Percentiles rank a stretch among this genome's conserved stretches.
Evolutionary conservation across 2,329 filamentous ascomycete species (phyloP).

Genomic region (Zymoseptoria brevis): DNA sequence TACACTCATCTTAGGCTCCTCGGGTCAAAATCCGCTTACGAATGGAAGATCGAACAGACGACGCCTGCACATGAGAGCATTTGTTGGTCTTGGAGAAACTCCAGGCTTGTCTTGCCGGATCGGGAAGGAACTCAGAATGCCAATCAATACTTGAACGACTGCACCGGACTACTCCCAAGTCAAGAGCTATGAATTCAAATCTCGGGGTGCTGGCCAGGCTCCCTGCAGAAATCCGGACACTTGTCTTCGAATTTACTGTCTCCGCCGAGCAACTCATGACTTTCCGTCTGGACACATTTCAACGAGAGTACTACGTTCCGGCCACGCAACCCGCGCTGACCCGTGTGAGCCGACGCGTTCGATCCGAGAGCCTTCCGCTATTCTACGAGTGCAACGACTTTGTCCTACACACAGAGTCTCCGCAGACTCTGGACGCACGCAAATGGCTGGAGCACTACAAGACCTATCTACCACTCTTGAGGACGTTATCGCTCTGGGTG

Average conservation of each 20-base stretch:
- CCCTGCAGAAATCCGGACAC: constrained; percentile 15
- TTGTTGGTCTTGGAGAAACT: too few species aligned
- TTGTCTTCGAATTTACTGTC: constrained; percentile 20
- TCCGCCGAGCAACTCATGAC: constrained; percentile 21
- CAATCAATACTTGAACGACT: not conserved
- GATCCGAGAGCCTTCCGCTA: constrained; percentile 22
- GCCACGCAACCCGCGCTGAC: constrained; percentile 24
- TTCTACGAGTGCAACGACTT: constrained; percentile 26
- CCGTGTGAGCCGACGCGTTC: constrained; percentile 21
- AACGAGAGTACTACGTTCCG: constrained; percentile 20
- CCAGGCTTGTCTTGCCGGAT: too few species aligned
- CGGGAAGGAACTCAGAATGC: not conserved
- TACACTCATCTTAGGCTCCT: not conserved
- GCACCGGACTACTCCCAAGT: not conserved
- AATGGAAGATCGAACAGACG: too few species aligned
- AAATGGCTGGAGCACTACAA: constrained; percentile 21
- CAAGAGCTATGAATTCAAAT: not conserved
- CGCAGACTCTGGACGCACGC: constrained; percentile 21
- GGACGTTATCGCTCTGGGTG: constrained; percentile 23
- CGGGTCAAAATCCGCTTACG: too few species aligned
- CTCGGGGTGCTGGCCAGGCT: constrained; percentile 7
- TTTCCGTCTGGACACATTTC: constrained; percentile 25
- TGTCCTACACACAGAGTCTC: constrained; percentile 25
- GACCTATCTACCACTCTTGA: constrained; percentile 13
- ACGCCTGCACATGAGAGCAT: too few species aligned